These are phyloP conservation scores for Vitis amurensis DNA, from an alignment of 164 flowering plant genomes.

Conservation along the genomic window DNA sequence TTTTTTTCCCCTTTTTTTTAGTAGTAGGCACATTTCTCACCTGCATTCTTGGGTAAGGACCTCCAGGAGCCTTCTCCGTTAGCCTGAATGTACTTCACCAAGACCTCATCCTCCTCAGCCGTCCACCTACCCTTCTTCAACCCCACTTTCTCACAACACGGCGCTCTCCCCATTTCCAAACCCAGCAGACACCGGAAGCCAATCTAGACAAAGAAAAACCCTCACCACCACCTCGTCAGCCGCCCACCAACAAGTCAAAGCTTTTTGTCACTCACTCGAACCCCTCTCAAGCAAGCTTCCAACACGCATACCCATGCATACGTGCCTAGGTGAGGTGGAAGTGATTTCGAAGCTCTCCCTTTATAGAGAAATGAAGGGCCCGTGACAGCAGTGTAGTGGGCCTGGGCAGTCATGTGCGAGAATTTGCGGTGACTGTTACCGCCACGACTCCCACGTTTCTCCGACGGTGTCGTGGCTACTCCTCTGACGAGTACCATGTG, in stretches of 20 bases:
- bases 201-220: no score
- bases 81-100: conserved; percentile 62
- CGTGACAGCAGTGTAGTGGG: no score
- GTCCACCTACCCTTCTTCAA: conserved; percentile 90
- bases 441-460: conserved; percentile 36
- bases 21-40: conserved; percentile 19
- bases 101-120: conserved; percentile 70
- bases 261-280: no score
- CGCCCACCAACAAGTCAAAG: no score
- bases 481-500: conserved; percentile 36
- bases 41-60: conserved; percentile 90
- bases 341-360: no score
- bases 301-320: no score
- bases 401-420: neutral
- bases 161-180: conserved; percentile 77
- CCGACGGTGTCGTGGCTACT: conserved; percentile 47
- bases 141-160: conserved; percentile 92
- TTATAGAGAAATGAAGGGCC: no score
- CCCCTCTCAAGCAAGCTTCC: no score
- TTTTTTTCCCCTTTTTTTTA: no score
- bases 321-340: no score
- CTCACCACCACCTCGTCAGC: no score
- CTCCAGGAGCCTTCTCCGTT: conserved; percentile 96
- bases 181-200: no score
- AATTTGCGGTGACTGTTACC: conserved; percentile 18